Conservation (phyloP, 1,139 yeast genomes). For the Protomyces lactucae-debilis region DNA sequence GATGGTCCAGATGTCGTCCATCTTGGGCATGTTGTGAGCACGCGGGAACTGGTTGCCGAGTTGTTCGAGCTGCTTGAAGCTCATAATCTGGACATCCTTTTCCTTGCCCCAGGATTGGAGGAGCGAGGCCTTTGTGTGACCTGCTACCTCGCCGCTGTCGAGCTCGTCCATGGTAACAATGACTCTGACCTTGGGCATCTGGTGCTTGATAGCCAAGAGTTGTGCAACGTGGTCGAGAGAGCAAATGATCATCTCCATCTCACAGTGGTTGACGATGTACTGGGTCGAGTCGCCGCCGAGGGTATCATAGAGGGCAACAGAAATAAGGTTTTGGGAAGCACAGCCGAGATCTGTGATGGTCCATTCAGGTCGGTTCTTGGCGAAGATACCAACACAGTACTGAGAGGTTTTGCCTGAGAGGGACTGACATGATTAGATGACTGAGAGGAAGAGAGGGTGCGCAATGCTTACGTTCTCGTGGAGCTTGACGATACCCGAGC, state of each 20-base stretch:
- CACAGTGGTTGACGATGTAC: slow-evolving; percentile 54
- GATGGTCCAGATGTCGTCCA: slow-evolving; percentile 57
- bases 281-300: slow-evolving; percentile 57
- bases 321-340: slow-evolving; percentile 48
- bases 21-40: slow-evolving; percentile 49
- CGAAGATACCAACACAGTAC: slow-evolving; percentile 53
- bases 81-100: slow-evolving; percentile 44
- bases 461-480: slow-evolving; percentile 28
- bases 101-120: slow-evolving; percentile 40
- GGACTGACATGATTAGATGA: slow-evolving; percentile 31
- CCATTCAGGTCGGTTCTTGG: slow-evolving; percentile 60
- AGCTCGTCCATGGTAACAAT: slow-evolving; percentile 50
- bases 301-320: slow-evolving; percentile 63
- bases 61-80: slow-evolving; percentile 44
- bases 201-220: slow-evolving; percentile 43
- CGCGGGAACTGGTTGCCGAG: slow-evolving; percentile 52
- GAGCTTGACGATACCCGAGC: slow-evolving; percentile 56
- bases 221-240: slow-evolving; percentile 48
- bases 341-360: slow-evolving; percentile 57
- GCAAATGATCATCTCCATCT: slow-evolving; percentile 53
- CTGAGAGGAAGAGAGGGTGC: too few relatives aligned
- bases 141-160: slow-evolving; percentile 34
- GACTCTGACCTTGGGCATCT: slow-evolving; percentile 43
- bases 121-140: slow-evolving; percentile 36
- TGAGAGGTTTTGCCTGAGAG: slow-evolving; percentile 33